Percentiles rank a stretch among this genome's conserved stretches.
These are phyloP conservation scores for Gnaphalium uliginosum DNA, from an alignment of 129 eudicot genomes.

Conservation along the genomic window DNA sequence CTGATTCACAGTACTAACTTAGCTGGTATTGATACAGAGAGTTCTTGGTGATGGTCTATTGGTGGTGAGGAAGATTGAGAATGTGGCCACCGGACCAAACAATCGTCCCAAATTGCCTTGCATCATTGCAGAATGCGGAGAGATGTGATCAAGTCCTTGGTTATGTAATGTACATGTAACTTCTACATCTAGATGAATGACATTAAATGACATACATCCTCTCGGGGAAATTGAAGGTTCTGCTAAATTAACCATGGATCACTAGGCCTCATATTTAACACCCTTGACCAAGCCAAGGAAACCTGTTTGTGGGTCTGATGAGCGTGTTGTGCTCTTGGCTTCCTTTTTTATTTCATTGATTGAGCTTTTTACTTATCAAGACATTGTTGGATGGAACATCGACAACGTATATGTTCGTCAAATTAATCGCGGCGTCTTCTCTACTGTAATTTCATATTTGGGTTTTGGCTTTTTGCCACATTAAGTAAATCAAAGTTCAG, in stretches of 20 bases:
- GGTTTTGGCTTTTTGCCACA: no score
- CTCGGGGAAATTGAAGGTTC: slow-evolving; percentile 1
- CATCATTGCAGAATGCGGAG: slow-evolving; percentile 89
- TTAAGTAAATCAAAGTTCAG: no score
- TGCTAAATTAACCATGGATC: background rate
- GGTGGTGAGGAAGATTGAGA: slow-evolving; percentile 88
- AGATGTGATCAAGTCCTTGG: slow-evolving; percentile 50
- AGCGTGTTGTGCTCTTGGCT: background rate
- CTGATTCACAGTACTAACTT: slow-evolving; percentile 4
- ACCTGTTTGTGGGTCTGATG: background rate
- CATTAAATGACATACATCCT: background rate
- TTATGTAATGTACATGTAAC: background rate
- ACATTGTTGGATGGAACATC: no score
- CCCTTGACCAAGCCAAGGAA: background rate
- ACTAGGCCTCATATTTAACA: no score
- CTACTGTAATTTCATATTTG: no score
- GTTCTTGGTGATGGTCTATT: slow-evolving; percentile 94
- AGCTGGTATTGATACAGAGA: slow-evolving; percentile 54
- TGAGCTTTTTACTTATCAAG: background rate
- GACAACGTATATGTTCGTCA: no score
- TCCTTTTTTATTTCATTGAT: no score
- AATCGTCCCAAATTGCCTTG: slow-evolving; percentile 83
- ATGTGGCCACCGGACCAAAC: slow-evolving; percentile 84
- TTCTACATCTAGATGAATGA: slow-evolving; percentile 2
- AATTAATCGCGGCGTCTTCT: no score